A percentile compares a stretch with the other conserved stretches of the same genome.
Conservation (phyloP, 2,329 filamentous ascomycete genomes). For the Tolypocladium ophioglossoides region DNA sequence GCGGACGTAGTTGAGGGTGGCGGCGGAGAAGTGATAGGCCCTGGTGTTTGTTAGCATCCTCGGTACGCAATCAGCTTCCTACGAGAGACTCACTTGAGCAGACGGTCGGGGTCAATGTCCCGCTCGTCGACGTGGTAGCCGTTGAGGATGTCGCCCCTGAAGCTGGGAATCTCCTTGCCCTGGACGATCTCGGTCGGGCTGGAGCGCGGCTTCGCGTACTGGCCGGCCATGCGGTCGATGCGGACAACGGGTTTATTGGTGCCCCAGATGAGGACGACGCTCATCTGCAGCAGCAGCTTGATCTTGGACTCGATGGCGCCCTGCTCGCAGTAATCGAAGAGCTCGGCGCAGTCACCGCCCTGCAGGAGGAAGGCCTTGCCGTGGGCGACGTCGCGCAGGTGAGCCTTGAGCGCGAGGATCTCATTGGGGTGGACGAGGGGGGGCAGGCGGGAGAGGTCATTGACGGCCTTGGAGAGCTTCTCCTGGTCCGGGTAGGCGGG, state of each 20-base stretch:
- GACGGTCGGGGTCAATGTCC: slow-evolving; percentile 67
- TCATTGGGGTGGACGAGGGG: slow-evolving; percentile 72
- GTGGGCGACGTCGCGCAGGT: slow-evolving; percentile 73
- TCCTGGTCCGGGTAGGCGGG: slow-evolving; percentile 56
- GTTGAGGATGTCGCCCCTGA: slow-evolving; percentile 93
- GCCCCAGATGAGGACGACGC: slow-evolving; percentile 87
- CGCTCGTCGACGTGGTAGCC: slow-evolving; percentile 70
- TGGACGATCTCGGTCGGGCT: slow-evolving; percentile 76
- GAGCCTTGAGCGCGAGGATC: slow-evolving; percentile 69
- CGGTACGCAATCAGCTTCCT: no score
- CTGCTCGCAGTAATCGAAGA: slow-evolving; percentile 93
- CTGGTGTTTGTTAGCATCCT: slow-evolving; percentile 23
- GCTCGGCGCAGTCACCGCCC: slow-evolving; percentile 92
- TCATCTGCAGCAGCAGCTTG: slow-evolving; percentile 95
- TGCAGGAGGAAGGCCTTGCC: slow-evolving; percentile 92
- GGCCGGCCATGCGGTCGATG: slow-evolving; percentile 91
- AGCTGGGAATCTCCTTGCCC: slow-evolving; percentile 74
- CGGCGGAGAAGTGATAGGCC: slow-evolving; percentile 92
- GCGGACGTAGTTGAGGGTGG: slow-evolving; percentile 88
- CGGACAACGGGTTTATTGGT: slow-evolving; percentile 72
- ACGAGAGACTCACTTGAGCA: slow-evolving; percentile 50
- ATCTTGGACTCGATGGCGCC: slow-evolving; percentile 90
- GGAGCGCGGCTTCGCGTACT: slow-evolving; percentile 93
- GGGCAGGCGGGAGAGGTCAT: slow-evolving; percentile 58
- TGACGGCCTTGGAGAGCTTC: slow-evolving; percentile 47